Evolutionary conservation across 164 flowering plant genomes (phyloP).

Genomic region (Euptelea pleiosperma): DNA sequence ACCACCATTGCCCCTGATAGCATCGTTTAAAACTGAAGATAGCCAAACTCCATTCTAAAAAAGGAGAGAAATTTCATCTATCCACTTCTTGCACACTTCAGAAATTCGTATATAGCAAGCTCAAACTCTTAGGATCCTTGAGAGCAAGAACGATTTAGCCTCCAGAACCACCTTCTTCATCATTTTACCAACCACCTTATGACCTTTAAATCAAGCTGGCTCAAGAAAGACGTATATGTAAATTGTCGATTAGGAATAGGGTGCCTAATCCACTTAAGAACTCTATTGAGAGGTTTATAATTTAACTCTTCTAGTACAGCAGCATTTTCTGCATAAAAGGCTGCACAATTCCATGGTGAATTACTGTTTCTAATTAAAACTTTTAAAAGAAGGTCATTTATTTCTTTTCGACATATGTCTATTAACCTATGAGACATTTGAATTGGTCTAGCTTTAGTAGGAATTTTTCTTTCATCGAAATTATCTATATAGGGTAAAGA

Average conservation of each 20-base stretch:
- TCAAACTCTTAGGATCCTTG: too few relatives aligned
- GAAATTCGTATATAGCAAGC: too few relatives aligned
- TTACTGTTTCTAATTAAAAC: not conserved
- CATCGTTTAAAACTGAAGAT: too few relatives aligned
- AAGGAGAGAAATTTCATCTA: too few relatives aligned
- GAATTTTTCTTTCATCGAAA: not conserved
- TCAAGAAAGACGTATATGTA: too few relatives aligned
- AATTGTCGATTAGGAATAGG: not conserved
- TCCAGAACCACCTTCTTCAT: too few relatives aligned
- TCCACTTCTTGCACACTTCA: too few relatives aligned
- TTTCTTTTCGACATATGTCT: not conserved
- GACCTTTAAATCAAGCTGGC: too few relatives aligned
- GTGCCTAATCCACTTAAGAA: not conserved
- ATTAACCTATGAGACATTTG: not conserved
- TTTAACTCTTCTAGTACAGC: constrained; percentile 1
- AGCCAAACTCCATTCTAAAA: too few relatives aligned
- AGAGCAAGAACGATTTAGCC: too few relatives aligned
- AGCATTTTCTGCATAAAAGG: not conserved
- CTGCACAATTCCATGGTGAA: not conserved
- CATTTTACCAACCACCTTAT: too few relatives aligned
- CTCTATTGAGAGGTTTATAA: not conserved
- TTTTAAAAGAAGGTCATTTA: not conserved
- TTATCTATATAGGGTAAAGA: not conserved
- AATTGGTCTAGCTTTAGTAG: not conserved
- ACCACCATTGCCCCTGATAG: too few relatives aligned